Evolutionary conservation across 2,329 filamentous ascomycete genomes (phyloP).

Genomic region (Epichloe hybrida): DNA sequence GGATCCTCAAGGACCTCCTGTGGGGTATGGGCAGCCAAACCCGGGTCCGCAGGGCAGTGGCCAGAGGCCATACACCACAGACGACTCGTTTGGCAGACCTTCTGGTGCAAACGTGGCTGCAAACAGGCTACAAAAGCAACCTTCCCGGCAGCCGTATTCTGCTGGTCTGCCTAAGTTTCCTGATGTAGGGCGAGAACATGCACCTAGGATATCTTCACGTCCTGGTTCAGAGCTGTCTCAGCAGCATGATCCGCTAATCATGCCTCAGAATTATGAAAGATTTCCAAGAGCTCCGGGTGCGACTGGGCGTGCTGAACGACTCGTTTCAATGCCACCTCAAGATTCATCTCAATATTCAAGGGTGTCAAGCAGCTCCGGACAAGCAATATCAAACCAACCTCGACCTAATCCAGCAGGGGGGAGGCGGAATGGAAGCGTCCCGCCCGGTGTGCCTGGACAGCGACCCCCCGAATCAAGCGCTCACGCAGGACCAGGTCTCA

Average conservation of each 20-base stretch:
- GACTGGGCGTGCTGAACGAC: conserved; percentile 17
- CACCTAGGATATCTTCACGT: conserved; percentile 1
- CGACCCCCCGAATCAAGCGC: conserved; percentile 3
- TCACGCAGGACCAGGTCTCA: conserved; percentile 14
- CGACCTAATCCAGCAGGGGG: conserved; percentile 10
- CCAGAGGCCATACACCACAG: conserved; percentile 9
- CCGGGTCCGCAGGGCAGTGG: conserved; percentile 16
- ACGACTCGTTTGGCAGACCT: conserved; percentile 12
- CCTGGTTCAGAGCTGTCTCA: conserved; percentile 10
- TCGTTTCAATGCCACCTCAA: conserved; percentile 19
- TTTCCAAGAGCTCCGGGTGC: conserved; percentile 19
- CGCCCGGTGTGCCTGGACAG: conserved; percentile 17
- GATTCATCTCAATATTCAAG: conserved; percentile 11
- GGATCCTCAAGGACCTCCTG: conserved; percentile 26
- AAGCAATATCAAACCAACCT: conserved; percentile 8
- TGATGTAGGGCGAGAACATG: background rate
- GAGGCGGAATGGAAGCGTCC: conserved; percentile 24
- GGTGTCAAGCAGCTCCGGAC: conserved; percentile 9
- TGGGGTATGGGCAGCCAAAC: conserved; percentile 28
- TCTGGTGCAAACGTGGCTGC: conserved; percentile 18
- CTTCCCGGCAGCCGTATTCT: conserved; percentile 8
- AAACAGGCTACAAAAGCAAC: conserved; percentile 17
- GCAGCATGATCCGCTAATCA: conserved; percentile 7
- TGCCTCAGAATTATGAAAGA: conserved; percentile 13
- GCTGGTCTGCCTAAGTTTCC: background rate